phyloP scores from a whole-genome alignment of 345 rosid genomes.

The Sisymbrium irio region DNA sequence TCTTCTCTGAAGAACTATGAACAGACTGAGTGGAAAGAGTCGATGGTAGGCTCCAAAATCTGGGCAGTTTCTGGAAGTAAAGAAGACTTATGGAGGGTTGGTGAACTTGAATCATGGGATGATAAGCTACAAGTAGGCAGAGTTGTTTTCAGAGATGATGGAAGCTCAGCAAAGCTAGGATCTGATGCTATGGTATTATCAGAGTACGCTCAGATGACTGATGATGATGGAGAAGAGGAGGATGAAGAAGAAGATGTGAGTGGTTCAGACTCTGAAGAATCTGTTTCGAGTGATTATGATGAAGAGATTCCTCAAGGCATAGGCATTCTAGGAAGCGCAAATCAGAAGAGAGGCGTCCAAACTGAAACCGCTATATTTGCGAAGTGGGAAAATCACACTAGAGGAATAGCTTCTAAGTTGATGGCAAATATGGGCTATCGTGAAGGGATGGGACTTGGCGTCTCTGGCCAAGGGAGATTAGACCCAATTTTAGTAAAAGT shows the following conservation, averaged over 20 bases:
- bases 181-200: conserved; percentile 55
- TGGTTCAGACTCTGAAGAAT: conserved; percentile 53
- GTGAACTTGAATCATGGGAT: conserved; percentile 95
- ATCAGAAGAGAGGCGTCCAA: conserved; percentile 62
- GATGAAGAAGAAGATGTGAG: conserved; percentile 58
- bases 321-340: conserved; percentile 60
- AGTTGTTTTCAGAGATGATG: conserved; percentile 73
- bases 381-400: conserved; percentile 94
- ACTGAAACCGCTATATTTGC: conserved; percentile 79
- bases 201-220: conserved; percentile 54
- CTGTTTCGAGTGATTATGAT: conserved; percentile 56
- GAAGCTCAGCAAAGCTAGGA: conserved; percentile 61
- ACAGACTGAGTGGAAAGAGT: conserved; percentile 63
- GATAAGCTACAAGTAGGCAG: conserved; percentile 52
- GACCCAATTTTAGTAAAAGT: conserved; percentile 78
- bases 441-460: conserved; percentile 93
- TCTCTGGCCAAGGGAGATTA: conserved; percentile 82
- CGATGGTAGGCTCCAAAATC: conserved; percentile 78
- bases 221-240: conserved; percentile 36
- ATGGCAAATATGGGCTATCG: conserved; percentile 96
- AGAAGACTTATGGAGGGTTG: conserved; percentile 67
- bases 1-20: conserved; percentile 68
- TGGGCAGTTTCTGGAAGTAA: conserved; percentile 67
- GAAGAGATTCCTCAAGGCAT: conserved; percentile 62
- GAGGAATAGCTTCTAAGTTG: conserved; percentile 95